phyloP scores from a whole-genome alignment of 192 early-diverging fungal species.

The Rhizoclosmatium globosum region DNA sequence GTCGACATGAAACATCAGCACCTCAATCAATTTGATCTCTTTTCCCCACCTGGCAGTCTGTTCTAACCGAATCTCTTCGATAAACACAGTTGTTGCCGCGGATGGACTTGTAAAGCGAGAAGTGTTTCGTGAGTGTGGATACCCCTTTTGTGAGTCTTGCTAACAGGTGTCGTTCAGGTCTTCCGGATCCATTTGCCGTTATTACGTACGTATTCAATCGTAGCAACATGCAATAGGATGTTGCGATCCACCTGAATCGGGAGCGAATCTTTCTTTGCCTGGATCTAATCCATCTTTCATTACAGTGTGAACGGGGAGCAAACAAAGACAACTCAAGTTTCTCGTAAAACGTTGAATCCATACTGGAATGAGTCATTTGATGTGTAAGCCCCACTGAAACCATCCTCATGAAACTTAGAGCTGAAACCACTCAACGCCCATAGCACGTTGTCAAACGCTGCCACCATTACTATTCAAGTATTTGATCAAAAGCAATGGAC shows the following conservation, averaged over 20 bases:
- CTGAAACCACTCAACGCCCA: not conserved
- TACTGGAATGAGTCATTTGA: slow-evolving; percentile 97
- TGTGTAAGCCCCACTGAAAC: slow-evolving; percentile 53
- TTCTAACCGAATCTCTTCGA: not conserved
- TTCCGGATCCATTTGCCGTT: slow-evolving; percentile 97
- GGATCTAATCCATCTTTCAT: not conserved
- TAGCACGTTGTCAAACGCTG: slow-evolving; percentile 75
- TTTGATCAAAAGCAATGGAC: slow-evolving; percentile 99
- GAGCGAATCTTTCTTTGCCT: not conserved
- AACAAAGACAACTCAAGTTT: slow-evolving; percentile 87
- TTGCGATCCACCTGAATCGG: not conserved
- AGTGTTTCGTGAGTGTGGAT: slow-evolving; percentile 74
- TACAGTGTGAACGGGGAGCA: slow-evolving; percentile 88
- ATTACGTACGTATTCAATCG: slow-evolving; percentile 66
- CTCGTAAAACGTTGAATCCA: slow-evolving; percentile 91
- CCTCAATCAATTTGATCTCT: too few species aligned
- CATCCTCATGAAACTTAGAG: not conserved
- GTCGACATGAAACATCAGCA: too few species aligned
- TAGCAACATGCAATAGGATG: not conserved
- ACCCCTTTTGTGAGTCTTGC: slow-evolving; percentile 9
- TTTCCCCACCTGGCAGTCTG: not conserved
- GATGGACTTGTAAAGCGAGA: slow-evolving; percentile 92
- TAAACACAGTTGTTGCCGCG: slow-evolving; percentile 80
- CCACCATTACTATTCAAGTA: slow-evolving; percentile 91
- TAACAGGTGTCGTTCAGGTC: slow-evolving; percentile 48